Conservation (phyloP, 306 rosid genomes). For the Carpinus fangiana region DNA sequence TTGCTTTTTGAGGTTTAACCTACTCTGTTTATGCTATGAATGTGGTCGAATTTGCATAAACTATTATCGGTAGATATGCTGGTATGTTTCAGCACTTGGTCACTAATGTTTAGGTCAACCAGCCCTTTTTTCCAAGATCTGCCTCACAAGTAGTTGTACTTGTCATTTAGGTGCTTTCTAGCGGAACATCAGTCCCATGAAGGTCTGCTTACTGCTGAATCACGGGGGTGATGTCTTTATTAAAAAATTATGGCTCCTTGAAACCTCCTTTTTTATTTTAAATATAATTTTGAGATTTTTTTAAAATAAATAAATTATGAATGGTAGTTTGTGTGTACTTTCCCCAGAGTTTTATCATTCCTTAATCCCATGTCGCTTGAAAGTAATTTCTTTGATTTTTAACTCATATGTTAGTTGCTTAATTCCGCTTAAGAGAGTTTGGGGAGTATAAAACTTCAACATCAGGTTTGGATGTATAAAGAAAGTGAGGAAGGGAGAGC, state of each 20-base stretch:
- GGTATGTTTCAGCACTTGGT: constrained; percentile 14
- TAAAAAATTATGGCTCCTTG: not conserved
- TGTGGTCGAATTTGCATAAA: constrained; percentile 9
- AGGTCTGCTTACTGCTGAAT: not conserved
- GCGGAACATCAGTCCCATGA: not conserved
- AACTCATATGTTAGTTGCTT: not conserved
- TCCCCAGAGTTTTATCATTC: no score
- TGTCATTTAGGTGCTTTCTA: constrained; percentile 12
- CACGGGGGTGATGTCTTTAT: not conserved
- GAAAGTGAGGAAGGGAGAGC: not conserved
- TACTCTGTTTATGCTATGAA: constrained; percentile 14
- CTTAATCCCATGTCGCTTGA: not conserved
- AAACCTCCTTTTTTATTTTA: no score
- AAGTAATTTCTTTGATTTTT: constrained; percentile 5
- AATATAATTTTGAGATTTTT: no score
- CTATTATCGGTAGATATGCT: constrained; percentile 7
- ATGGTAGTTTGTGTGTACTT: no score
- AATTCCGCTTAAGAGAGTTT: not conserved
- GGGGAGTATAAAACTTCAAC: not conserved
- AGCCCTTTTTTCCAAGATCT: constrained; percentile 14
- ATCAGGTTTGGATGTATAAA: not conserved
- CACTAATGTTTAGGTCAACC: constrained; percentile 14
- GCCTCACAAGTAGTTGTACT: not conserved
- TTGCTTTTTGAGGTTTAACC: constrained; percentile 11
- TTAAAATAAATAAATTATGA: no score